Evolutionary conservation across 768 basidiomycete species (phyloP), one percentile per base, ranked within the genome.

Genomic region (Kwoniella botswanensis): DNA sequence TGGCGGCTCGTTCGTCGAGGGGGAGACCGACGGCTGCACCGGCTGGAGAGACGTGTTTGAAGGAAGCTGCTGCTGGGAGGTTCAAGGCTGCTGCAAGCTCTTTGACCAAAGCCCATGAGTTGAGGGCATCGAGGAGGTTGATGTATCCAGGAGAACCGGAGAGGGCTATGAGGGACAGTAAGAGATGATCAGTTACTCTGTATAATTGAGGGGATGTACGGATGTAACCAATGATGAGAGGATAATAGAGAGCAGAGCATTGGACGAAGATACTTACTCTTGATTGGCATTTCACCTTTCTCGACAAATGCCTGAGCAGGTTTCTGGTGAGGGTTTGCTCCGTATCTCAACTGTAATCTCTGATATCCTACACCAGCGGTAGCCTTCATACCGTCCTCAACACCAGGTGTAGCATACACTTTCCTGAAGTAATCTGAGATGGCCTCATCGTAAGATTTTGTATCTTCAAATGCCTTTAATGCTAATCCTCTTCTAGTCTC

Each of bases 41-140:
- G 1, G 97, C 97, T 12, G 97, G 97, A 18, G 96, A 98, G 70
- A 99, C 97, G 80, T 99, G 97, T 86, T 99, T 99, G 90, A 98
- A 99, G 0, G 95, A 98, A 0, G 97, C 96, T 13, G 97, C 96
- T 15, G 97, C 97, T 18, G 97, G 95, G 57, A 98, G 89, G 44
- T 86, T 85, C 67, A 98, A 88, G 0, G 93, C 93, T 68, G 89
- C 92, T 57, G 93, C 90, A 3, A 99, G 88, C 82, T 99, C 97
- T 79, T 91, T 92, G 67, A 99, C 97, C 52, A 99, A 88, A 1
- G 93, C 95, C 80, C 92, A 99, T 3, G 96, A 96, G 85, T 98
- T 98, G 77, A 99, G 88, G 1, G 95, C 97, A 79, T 98, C 97
- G 63, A 99, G 87, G 7, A 98, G 89, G 86, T 99, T 99, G 86